Evolutionary conservation across 2,329 filamentous ascomycete species (phyloP).

Genomic region (Cladophialophora chaetospira): DNA sequence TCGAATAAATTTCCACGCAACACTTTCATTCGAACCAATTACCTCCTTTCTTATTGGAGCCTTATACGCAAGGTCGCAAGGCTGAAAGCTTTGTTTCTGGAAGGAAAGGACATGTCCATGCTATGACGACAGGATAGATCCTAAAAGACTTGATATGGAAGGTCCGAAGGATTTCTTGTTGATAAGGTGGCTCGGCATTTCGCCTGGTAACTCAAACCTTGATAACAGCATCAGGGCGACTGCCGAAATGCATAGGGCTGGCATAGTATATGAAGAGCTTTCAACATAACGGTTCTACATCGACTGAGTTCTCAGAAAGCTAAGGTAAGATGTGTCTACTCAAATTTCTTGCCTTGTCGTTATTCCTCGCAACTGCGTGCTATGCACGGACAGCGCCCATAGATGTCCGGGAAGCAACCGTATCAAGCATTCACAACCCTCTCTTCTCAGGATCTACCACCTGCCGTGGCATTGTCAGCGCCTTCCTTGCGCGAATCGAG

Average conservation of each 20-base stretch:
- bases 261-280: not conserved
- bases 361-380: not conserved
- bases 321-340: not conserved
- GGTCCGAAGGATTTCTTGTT: not conserved
- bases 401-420: slow-evolving; percentile 61
- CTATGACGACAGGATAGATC: not conserved
- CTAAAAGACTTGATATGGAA: not conserved
- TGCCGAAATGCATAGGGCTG: not conserved
- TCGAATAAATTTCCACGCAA: too few species aligned
- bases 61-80: too few species aligned
- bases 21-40: too few species aligned
- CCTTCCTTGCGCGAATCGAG: slow-evolving; percentile 61
- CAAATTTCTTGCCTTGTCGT: slow-evolving; percentile 5
- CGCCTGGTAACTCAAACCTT: not conserved
- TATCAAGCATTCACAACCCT: slow-evolving; percentile 58
- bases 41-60: not conserved
- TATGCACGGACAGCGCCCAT: slow-evolving; percentile 38
- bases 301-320: too few species aligned
- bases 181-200: slow-evolving; percentile 19
- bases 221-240: not conserved
- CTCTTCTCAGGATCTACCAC: slow-evolving; percentile 56
- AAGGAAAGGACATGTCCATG: slow-evolving; percentile 5
- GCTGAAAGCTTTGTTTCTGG: too few species aligned
- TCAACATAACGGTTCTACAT: too few species aligned
- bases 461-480: slow-evolving; percentile 57